A percentile compares a stretch with the other conserved stretches of the same genome.
These are phyloP conservation scores for Amauroascus niger DNA, from an alignment of 2,329 filamentous ascomycete species.

Conservation along the genomic window DNA sequence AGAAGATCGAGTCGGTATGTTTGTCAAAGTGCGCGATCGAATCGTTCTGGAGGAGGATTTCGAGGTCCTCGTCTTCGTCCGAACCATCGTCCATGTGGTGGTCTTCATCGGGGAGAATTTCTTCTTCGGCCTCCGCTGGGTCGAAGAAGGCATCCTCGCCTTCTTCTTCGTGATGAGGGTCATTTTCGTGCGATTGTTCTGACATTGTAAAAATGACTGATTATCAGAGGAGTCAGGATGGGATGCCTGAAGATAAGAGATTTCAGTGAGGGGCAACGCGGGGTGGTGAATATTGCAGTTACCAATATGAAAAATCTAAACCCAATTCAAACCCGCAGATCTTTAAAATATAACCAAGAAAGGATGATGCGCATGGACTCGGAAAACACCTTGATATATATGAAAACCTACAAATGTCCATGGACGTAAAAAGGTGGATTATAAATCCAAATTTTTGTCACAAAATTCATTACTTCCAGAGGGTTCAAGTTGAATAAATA, in stretches of 20 bases:
- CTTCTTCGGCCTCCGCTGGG: slow-evolving; percentile 67
- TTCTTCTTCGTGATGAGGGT: slow-evolving; percentile 26
- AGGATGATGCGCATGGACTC: background rate
- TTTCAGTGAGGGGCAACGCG: slow-evolving; percentile 10
- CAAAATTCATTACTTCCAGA: no score
- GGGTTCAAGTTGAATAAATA: no score
- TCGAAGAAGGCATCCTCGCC: slow-evolving; percentile 64
- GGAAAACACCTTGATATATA: background rate
- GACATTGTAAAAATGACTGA: slow-evolving; percentile 6
- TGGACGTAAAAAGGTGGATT: slow-evolving; percentile 8
- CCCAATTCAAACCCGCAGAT: background rate
- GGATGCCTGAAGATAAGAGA: background rate
- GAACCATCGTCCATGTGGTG: slow-evolving; percentile 70
- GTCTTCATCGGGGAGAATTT: slow-evolving; percentile 61
- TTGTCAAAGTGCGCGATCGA: slow-evolving; percentile 83
- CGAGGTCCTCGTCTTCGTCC: slow-evolving; percentile 54
- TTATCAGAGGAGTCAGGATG: background rate
- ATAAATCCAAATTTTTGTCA: slow-evolving; percentile 6
- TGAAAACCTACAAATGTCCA: background rate
- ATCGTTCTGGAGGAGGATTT: slow-evolving; percentile 81
- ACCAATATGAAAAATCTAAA: background rate
- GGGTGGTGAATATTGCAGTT: background rate
- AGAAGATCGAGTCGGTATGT: slow-evolving; percentile 86
- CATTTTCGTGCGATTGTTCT: background rate
- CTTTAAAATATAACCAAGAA: background rate